A percentile compares a stretch with the other conserved stretches of the same genome.
Conservation (phyloP, 441 rosid genomes). For the Pelargonium australe region DNA sequence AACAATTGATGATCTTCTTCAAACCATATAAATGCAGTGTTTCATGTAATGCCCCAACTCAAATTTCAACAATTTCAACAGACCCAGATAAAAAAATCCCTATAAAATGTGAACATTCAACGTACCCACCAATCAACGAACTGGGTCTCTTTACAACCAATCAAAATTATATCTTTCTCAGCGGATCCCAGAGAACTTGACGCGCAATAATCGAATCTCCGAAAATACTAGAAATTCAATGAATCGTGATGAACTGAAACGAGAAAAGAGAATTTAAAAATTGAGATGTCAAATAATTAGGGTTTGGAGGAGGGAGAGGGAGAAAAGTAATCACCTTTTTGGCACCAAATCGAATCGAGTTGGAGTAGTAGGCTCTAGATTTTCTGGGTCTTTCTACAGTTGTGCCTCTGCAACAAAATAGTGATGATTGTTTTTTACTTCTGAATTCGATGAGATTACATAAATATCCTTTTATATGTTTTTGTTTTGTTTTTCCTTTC, state of each 20-base stretch:
- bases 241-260: not conserved
- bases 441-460: not conserved
- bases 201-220: not conserved
- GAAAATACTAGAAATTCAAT: not conserved
- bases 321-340: not conserved
- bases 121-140: not conserved
- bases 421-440: not conserved
- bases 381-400: not conserved
- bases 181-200: constrained; percentile 1
- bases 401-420: not conserved
- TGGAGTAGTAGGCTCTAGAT: not conserved
- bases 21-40: not conserved
- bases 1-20: not conserved
- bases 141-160: constrained; percentile 15
- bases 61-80: constrained; percentile 18
- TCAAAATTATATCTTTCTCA: not conserved
- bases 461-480: not conserved
- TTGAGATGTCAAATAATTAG: not conserved
- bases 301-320: not conserved
- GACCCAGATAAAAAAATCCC: constrained; percentile 26
- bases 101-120: constrained; percentile 4
- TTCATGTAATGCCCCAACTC: constrained; percentile 14
- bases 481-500: too few species aligned
- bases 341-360: not conserved
- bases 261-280: not conserved